Evolutionary conservation across 495 filamentous ascomycete species (phyloP), one percentile per base, ranked within the genome.

Genomic region (Rostrohypoxylon terebratum): DNA sequence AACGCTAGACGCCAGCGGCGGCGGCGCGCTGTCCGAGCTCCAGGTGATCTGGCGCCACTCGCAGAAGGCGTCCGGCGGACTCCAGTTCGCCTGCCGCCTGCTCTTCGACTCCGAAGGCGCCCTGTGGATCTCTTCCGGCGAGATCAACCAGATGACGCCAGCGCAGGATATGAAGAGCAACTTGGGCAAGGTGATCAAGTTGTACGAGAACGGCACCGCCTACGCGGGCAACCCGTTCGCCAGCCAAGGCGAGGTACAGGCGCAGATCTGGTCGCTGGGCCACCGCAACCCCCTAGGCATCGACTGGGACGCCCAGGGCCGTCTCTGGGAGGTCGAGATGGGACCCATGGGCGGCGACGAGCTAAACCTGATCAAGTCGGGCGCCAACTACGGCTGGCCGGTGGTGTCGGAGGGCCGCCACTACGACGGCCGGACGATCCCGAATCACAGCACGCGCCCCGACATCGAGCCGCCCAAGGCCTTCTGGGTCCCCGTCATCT

Each of bases 301-400:
- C 38, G 78, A 78, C 77, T 78, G 72, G 66, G 78, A 80, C 68
- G 78, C 73, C 33, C 59, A 80, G 68, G 77, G 77, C 5, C 78
- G 78, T 25, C 77, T 80, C 48, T 80, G 78, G 78, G 78, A 80
- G 71, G 69, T 80, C 61, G 78, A 80, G 63, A 80, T 80, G 78
- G 78, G 78, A 6, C 78, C 78, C 50, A 77, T 77, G 78, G 78
- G 78, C 58, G 78, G 78, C 64, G 78, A 80, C 59, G 78, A 80
- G 75, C 68, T 80, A 67, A 80, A 80, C 73, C 77, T 80, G 59
- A 78, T 80, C 60, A 20, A 77, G 57, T 62, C 45, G 65, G 78
- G 78, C 71, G 75, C 66, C 63, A 80, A 80, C 75, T 80, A 80
- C 54, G 78, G 78, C 44, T 80, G 78, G 78, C 78, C 78, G 53